Percentiles rank a stretch among this genome's conserved stretches.
Evolutionary conservation across 139 green algal species (phyloP).

Genomic region (Volvox reticuliferus): DNA sequence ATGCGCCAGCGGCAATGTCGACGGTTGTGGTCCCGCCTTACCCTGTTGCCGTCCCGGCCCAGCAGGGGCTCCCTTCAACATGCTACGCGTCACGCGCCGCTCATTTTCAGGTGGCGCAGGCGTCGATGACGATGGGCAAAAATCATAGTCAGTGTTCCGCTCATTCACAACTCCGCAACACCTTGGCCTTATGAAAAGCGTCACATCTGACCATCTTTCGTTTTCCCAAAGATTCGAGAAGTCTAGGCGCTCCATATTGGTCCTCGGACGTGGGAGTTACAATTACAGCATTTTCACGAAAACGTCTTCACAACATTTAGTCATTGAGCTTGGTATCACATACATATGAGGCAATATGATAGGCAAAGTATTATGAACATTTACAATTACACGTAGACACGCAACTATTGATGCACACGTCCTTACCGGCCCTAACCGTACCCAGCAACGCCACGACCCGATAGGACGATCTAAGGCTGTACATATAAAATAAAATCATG

Average conservation of each 20-base stretch:
- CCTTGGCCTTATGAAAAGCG: neutral
- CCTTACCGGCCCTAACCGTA: neutral
- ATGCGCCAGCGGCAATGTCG: neutral
- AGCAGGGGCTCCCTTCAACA: neutral
- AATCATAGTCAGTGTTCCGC: neutral
- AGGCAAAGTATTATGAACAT: neutral
- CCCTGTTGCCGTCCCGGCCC: neutral
- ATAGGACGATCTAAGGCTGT: too few species aligned
- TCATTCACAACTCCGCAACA: neutral
- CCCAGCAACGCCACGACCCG: too few species aligned
- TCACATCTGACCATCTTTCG: conserved; percentile 15
- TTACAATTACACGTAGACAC: neutral
- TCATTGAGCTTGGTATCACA: neutral
- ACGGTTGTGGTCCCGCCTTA: neutral
- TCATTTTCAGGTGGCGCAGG: neutral
- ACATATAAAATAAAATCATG: too few species aligned
- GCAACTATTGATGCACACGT: neutral
- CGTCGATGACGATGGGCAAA: neutral
- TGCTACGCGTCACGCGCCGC: neutral
- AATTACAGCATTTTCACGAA: neutral
- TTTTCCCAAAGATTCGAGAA: conserved; percentile 20
- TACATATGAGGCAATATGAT: too few species aligned
- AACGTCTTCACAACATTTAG: neutral
- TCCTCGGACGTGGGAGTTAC: neutral
- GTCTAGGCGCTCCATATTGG: conserved; percentile 1